A percentile compares a stretch with the other conserved stretches of the same genome.
These are phyloP conservation scores for Chenopodium suecicum DNA, from an alignment of 148 eudicot species.

Conservation along the genomic window DNA sequence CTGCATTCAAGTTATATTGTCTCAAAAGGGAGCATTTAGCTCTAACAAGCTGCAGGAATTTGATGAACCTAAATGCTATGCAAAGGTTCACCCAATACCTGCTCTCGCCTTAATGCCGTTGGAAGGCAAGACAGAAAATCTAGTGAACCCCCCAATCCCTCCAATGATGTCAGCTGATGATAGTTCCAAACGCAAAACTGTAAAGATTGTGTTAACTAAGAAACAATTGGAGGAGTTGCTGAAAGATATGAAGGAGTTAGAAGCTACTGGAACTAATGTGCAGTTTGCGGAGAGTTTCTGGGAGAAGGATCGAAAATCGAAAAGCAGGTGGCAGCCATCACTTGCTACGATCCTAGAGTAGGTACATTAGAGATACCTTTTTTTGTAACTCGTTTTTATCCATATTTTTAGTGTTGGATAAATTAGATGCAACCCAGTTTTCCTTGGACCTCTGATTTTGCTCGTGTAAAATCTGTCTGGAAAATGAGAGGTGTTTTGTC, in stretches of 20 bases:
- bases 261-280: slow-evolving; percentile 25
- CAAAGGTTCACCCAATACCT: slow-evolving; percentile 29
- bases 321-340: slow-evolving; percentile 43
- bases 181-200: slow-evolving; percentile 28
- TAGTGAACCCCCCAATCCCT: slow-evolving; percentile 19
- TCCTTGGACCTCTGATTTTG: slow-evolving; percentile 12
- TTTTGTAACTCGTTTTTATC: neutral
- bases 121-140: slow-evolving; percentile 10
- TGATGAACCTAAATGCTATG: slow-evolving; percentile 24
- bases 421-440: slow-evolving; percentile 38
- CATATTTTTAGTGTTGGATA: slow-evolving; percentile 6
- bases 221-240: slow-evolving; percentile 47
- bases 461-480: slow-evolving; percentile 16
- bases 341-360: slow-evolving; percentile 52
- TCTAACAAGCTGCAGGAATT: slow-evolving; percentile 2
- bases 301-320: slow-evolving; percentile 23
- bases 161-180: slow-evolving; percentile 21
- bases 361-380: slow-evolving; percentile 14
- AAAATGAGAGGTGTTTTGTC: slow-evolving; percentile 35
- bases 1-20: slow-evolving; percentile 28
- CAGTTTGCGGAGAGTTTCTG: slow-evolving; percentile 31
- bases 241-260: slow-evolving; percentile 37
- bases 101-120: slow-evolving; percentile 7
- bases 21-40: slow-evolving; percentile 18
- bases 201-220: slow-evolving; percentile 53